Evolutionary conservation across 2,329 filamentous ascomycete species (phyloP), one percentile per base, ranked within the genome.

Genomic region (Ophiocordyceps australis): DNA sequence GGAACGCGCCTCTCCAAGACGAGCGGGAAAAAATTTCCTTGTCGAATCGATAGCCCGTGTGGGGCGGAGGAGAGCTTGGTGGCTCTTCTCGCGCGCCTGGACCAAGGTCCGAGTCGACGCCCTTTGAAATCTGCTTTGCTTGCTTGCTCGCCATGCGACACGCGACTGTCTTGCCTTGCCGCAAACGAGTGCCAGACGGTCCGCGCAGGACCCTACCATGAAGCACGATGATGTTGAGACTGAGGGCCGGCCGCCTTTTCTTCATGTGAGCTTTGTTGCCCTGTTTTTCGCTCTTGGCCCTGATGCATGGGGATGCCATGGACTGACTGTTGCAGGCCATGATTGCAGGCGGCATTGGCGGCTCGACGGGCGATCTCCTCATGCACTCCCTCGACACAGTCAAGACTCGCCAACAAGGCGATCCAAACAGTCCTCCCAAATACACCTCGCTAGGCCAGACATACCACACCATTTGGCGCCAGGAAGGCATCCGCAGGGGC

Each of bases 331-430:
- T 29, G 14, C 31, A 93, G 82, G 74, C 79, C 47, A 98, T 95
- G 85, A 63, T 98, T 43, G 89, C 89, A 18, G 89, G 89, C 43
- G 89, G 86, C 32, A 60, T 91, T 27, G 89, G 91, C 43, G 89
- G 89, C 27, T 85, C 80, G 11, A 91, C 78, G 29, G 89, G 91
- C 31, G 89, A 98, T 51, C 78, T 98, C 66, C 60, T 98, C 37
- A 98, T 98, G 89, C 89, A 98, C 57, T 95, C 86, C 23, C 67
- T 98, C 43, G 89, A 98, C 51, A 98, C 89, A 1, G 89, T 98
- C 41, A 98, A 98, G 57, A 98, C 89, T 24, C 71, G 89, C 39
- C 91, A 98, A 50, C 89, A 98, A 54, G 89, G 86, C 42, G 89
- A 95, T 44, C 85, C 86, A 23, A 77, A 89, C 46, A 67, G 93